Evolutionary conservation across 73 alveolate genomes (phyloP), one percentile per base, ranked within the genome.

Genomic region (Stentor roeselii): DNA sequence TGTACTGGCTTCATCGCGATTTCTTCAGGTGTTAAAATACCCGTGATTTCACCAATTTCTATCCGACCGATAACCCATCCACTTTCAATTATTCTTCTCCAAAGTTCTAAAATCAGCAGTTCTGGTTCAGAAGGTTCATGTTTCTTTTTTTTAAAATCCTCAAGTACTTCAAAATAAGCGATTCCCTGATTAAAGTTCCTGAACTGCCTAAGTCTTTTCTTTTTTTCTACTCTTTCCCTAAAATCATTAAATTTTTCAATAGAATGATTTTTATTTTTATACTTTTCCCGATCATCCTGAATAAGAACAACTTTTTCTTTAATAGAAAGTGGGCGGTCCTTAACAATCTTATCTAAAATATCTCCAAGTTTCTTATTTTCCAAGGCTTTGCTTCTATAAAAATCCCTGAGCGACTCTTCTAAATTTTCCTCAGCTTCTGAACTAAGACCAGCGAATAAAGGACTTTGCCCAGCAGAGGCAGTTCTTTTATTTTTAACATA

Each of bases 121-220:
- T 67, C 80, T 30, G n/a, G 41, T 27, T 21, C 34, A 67, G 50
- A 15, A 67, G 80, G 80, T 32, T 67, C 80, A 67, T 67, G 41
- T 40, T 40, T 21, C 34, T 34, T 67, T 67, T n/a, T 14, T 67
- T 67, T 67, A 67, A 67, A 67, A 67, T 67, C 80, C 14, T 67
- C 80, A 30, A 67, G 41, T 21, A 67, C 34, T 2, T 67, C 37
- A 1, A 67, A 32, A 67, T 67, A 67, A n/a, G 21, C 37, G 1
- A 67, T 15, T 21, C 50, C 80, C 34, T 67, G 80, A 1, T n/a
- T 30, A 67, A 21, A 32, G 41, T 67, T 67, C 37, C 37, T 67
- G 34, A 27, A 34, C 34, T 67, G 80, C 11, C 37, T 67, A 27
- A 27, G 27, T 0, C 80, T 36, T 34, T 67, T 67, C 34, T 67